A percentile compares a stretch with the other conserved stretches of the same genome.
Evolutionary conservation across 768 basidiomycete species (phyloP).

Genomic region (Suillus cothurnatus): DNA sequence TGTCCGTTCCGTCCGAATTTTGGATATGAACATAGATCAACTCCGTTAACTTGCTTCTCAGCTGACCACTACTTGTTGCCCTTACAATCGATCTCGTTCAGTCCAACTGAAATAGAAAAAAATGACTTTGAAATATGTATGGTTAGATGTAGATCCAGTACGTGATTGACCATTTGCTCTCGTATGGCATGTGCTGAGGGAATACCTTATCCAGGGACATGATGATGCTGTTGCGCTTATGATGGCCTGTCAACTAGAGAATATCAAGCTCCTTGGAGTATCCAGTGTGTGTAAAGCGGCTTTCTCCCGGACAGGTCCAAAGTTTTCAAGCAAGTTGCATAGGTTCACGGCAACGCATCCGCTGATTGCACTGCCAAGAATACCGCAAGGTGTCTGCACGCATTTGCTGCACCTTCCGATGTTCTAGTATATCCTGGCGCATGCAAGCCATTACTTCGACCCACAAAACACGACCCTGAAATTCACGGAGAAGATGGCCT

Average conservation of each 20-base stretch:
- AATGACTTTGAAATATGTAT: conserved; percentile 37
- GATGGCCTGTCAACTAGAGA: conserved; percentile 65
- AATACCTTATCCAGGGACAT: conserved; percentile 59
- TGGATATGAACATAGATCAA: neutral
- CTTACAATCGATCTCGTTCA: neutral
- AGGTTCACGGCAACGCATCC: conserved; percentile 84
- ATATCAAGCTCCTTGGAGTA: conserved; percentile 75
- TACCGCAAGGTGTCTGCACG: conserved; percentile 74
- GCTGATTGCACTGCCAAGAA: conserved; percentile 66
- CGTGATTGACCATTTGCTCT: conserved; percentile 18
- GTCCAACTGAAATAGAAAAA: neutral
- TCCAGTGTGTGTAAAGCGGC: conserved; percentile 60
- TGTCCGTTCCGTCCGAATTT: neutral
- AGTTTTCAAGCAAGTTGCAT: neutral
- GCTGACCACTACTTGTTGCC: neutral
- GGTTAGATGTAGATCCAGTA: conserved; percentile 73
- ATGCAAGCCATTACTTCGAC: conserved; percentile 63
- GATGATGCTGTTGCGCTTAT: conserved; percentile 88
- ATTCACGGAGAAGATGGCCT: conserved; percentile 87
- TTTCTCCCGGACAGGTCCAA: neutral
- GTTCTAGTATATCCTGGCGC: conserved; percentile 74
- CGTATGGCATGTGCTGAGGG: neutral
- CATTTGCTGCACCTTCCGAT: conserved; percentile 62
- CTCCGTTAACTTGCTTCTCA: neutral
- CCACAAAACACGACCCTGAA: conserved; percentile 64